A percentile compares a stretch with the other conserved stretches of the same genome.
Conservation (phyloP, 2,329 filamentous ascomycete species). For the Botrytis squamosa region DNA sequence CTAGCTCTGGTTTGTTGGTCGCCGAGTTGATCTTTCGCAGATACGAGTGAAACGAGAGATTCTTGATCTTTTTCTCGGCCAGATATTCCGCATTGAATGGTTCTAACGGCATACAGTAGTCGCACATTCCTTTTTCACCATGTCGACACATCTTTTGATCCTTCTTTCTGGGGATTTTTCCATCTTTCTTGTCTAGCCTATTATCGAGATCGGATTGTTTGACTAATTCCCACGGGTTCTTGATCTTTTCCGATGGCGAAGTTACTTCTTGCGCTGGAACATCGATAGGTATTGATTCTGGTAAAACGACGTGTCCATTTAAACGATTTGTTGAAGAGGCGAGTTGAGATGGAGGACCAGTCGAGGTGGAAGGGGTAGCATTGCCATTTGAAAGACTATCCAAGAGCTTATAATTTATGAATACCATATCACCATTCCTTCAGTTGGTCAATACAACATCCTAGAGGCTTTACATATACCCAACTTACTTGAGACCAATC, state of each 20-base stretch:
- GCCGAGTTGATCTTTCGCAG: constrained; percentile 92
- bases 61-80: constrained; percentile 96
- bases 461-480: background rate
- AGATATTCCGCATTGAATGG: constrained; percentile 89
- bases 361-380: constrained; percentile 41
- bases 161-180: constrained; percentile 76
- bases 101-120: constrained; percentile 96
- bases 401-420: constrained; percentile 72
- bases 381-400: constrained; percentile 46
- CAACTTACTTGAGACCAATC: constrained; percentile 57
- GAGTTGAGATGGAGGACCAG: constrained; percentile 32
- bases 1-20: constrained; percentile 93
- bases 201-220: constrained; percentile 87
- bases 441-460: constrained; percentile 9
- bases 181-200: constrained; percentile 78
- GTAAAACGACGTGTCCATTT: constrained; percentile 73
- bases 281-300: constrained; percentile 65
- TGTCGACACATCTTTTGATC: constrained; percentile 91
- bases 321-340: constrained; percentile 60
- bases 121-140: constrained; percentile 96
- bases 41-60: constrained; percentile 92
- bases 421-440: constrained; percentile 90
- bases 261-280: constrained; percentile 50
- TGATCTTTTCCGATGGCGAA: constrained; percentile 61
- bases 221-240: constrained; percentile 91